phyloP scores from a whole-genome alignment of 495 filamentous ascomycete species.

The Neurospora hispaniola region DNA sequence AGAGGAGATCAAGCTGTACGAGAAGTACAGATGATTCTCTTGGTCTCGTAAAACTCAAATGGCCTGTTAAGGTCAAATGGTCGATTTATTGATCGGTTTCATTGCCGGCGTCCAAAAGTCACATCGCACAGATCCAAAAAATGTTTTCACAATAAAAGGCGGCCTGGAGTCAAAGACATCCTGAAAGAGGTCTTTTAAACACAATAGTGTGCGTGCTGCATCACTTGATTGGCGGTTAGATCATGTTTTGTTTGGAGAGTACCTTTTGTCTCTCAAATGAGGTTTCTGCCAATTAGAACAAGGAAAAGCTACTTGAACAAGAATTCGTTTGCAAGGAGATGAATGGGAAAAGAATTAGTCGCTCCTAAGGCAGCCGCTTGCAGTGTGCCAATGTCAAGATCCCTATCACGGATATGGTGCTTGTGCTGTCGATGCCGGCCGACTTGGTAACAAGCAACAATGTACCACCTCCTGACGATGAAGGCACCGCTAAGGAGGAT shows the following conservation, averaged over 20 bases:
- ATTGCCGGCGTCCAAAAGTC: background rate
- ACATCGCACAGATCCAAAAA: background rate
- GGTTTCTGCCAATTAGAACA: background rate
- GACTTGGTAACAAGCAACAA: background rate
- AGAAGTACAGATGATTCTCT: slow-evolving; percentile 14
- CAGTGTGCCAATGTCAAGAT: background rate
- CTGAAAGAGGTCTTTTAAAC: background rate
- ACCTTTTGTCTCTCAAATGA: background rate
- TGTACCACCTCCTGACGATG: background rate
- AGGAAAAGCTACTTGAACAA: background rate
- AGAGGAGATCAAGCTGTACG: slow-evolving; percentile 43
- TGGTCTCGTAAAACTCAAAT: background rate
- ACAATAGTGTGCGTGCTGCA: background rate
- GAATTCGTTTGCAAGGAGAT: background rate
- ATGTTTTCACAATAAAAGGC: background rate
- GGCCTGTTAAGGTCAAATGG: background rate
- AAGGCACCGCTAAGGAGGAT: background rate
- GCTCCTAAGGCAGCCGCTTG: background rate
- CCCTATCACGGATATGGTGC: background rate
- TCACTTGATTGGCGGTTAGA: background rate
- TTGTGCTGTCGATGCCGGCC: background rate
- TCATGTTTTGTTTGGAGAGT: background rate
- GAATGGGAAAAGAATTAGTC: background rate
- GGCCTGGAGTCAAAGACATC: background rate
- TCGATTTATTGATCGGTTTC: background rate